Evolutionary conservation across 371 early-diverging fungal species (phyloP), one percentile per base, ranked within the genome.

Genomic region (Smittium mucronatum): DNA sequence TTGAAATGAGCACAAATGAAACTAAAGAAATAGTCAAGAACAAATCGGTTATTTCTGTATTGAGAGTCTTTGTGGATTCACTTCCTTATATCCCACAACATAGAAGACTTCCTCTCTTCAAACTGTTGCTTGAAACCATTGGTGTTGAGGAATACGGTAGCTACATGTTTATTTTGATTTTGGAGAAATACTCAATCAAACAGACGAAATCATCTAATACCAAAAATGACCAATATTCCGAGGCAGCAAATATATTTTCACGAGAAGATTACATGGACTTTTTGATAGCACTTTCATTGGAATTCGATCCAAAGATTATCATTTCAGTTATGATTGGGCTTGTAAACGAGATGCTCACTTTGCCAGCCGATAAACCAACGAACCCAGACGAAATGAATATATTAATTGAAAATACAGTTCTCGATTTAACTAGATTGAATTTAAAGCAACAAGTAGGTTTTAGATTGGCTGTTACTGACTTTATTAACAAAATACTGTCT

Each of bases 61-160:
- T 93, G 76, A 86, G 89, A 74, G 89, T 94, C 69, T 95, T 97
- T 83, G 91, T 93, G 26, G 91, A 93, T 72, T 91, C 96, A 2
- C 74, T 93, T 70, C 83, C 85, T 78, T 94, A 95, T 76, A 93
- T 96, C 71, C 98, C 98, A 63, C 86, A 86, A 69, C 95, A 95
- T 76, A 85, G 98, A 68, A 87, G 96, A 65, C 82, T 93, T 66
- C 84, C 91, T 57, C 83, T 97, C 28, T 95, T 94, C 77, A 86
- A 89, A 0, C 84, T 89, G 2, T 76, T 97, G 32, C 85, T 93
- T 57, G 75, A 84, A 15, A 91, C 93, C 0, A 77, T 97, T 72
- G 97, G 95, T 34, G 85, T 85, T 61, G 79, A 83, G 33, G 83
- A 85, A 47, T 92, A 88, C 78, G 76, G 93, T 70, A 84, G 87